Evolutionary conservation across 2,329 filamentous ascomycete species (phyloP).

Genomic region (Paecilomyces sp.): DNA sequence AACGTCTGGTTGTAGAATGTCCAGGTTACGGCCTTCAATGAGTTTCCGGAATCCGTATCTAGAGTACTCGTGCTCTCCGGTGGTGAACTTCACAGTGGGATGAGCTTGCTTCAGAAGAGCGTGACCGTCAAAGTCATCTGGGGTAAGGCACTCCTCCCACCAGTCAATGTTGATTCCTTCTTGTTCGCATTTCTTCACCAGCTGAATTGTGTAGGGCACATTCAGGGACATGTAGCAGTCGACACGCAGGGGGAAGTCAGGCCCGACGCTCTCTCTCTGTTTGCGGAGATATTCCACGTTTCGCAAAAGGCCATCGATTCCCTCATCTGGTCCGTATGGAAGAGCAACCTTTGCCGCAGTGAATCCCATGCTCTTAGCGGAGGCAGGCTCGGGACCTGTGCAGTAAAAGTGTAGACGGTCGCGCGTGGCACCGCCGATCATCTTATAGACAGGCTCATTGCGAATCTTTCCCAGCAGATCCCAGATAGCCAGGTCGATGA

Average conservation of each 20-base stretch:
- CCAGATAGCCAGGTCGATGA: slow-evolving; percentile 90
- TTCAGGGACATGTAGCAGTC: slow-evolving; percentile 98
- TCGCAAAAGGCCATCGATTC: slow-evolving; percentile 71
- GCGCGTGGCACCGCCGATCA: slow-evolving; percentile 85
- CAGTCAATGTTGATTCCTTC: slow-evolving; percentile 84
- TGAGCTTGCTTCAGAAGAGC: slow-evolving; percentile 84
- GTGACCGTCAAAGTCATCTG: slow-evolving; percentile 88
- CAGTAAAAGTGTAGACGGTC: slow-evolving; percentile 87
- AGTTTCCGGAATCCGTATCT: slow-evolving; percentile 92
- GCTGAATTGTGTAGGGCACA: slow-evolving; percentile 84
- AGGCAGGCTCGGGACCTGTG: slow-evolving; percentile 76
- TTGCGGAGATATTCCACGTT: slow-evolving; percentile 84
- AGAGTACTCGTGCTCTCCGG: slow-evolving; percentile 92
- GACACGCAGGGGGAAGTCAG: slow-evolving; percentile 87
- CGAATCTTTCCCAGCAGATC: slow-evolving; percentile 86
- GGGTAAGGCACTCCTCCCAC: slow-evolving; percentile 92
- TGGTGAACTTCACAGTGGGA: slow-evolving; percentile 87
- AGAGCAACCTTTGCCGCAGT: slow-evolving; percentile 85
- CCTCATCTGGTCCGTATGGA: slow-evolving; percentile 84
- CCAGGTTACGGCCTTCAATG: slow-evolving; percentile 81
- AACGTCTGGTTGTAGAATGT: slow-evolving; percentile 91
- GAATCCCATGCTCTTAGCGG: slow-evolving; percentile 81
- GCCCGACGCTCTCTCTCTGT: slow-evolving; percentile 76
- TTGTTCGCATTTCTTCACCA: slow-evolving; percentile 74
- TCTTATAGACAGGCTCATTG: slow-evolving; percentile 87